Percentiles rank a stretch among this genome's conserved stretches.
These are phyloP conservation scores for Kwoniella shivajii DNA, from an alignment of 1,284 basidiomycete genomes.

Conservation along the genomic window DNA sequence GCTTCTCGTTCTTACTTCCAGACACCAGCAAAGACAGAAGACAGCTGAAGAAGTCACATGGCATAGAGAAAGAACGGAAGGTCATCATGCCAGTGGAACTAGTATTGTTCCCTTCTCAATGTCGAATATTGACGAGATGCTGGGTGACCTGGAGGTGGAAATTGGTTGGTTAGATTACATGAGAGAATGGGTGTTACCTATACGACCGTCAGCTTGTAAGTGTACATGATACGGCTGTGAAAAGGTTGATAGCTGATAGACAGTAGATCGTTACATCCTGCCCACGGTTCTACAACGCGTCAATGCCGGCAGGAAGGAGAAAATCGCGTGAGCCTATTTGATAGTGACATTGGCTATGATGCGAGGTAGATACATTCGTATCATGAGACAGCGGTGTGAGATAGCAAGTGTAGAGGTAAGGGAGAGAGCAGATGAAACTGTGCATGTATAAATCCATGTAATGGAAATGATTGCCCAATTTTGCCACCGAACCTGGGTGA, in stretches of 20 bases:
- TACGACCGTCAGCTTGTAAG: background rate
- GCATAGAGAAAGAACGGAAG: background rate
- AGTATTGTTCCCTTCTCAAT: conserved; percentile 4
- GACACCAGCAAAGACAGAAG: background rate
- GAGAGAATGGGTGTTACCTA: conserved; percentile 1
- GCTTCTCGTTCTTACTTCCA: background rate
- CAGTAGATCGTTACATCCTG: background rate
- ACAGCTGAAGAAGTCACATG: background rate
- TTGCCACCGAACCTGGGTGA: no score
- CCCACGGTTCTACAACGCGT: background rate
- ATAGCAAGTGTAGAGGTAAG: no score
- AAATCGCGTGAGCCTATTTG: background rate
- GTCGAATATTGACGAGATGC: conserved; percentile 5
- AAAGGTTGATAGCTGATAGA: background rate
- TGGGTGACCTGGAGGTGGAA: background rate
- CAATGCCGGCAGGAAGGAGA: background rate
- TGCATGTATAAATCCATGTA: no score
- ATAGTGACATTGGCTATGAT: background rate
- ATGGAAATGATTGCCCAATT: no score
- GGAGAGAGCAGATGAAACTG: no score
- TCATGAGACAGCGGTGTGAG: no score
- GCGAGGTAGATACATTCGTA: no score
- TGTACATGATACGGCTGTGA: background rate
- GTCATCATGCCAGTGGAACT: background rate
- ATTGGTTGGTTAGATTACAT: background rate